phyloP scores from a whole-genome alignment of 2,329 filamentous ascomycete genomes.

The Phaeosphaeria sp. region DNA sequence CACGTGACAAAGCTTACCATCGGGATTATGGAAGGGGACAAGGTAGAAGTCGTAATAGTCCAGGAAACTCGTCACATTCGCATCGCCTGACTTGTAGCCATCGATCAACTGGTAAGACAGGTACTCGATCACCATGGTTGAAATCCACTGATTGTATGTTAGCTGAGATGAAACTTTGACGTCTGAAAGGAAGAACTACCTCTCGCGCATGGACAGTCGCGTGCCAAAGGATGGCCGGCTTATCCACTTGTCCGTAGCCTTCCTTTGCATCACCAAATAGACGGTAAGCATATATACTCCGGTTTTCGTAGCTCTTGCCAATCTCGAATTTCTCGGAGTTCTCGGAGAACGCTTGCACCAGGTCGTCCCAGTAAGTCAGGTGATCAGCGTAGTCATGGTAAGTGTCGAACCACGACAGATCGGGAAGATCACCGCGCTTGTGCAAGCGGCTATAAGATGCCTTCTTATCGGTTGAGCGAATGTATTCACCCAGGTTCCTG shows the following conservation, averaged over 20 bases:
- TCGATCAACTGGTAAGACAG: constrained; percentile 37
- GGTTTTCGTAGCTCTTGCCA: constrained; percentile 38
- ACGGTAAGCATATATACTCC: constrained; percentile 38
- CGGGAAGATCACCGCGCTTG: constrained; percentile 40
- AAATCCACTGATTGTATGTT: constrained; percentile 11
- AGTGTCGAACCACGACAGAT: constrained; percentile 50
- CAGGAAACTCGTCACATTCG: constrained; percentile 36
- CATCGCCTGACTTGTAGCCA: constrained; percentile 33
- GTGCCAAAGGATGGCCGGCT: constrained; percentile 43
- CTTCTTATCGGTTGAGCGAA: constrained; percentile 34
- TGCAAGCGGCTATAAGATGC: constrained; percentile 20
- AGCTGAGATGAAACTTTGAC: not conserved
- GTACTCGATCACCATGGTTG: constrained; percentile 37
- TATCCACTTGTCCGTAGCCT: constrained; percentile 16
- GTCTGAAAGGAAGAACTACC: constrained; percentile 48
- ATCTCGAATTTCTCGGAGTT: constrained; percentile 36
- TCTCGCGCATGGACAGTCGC: constrained; percentile 44
- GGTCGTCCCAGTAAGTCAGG: constrained; percentile 35
- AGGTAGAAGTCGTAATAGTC: constrained; percentile 43
- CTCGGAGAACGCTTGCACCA: constrained; percentile 33
- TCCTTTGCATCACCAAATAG: constrained; percentile 32
- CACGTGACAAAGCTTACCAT: constrained; percentile 18
- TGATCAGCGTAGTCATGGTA: constrained; percentile 43
- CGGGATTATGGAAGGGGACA: constrained; percentile 41
- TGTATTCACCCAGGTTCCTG: constrained; percentile 53